These are phyloP conservation scores for Quercus mongolica DNA, from an alignment of 306 rosid genomes.

Conservation along the genomic window DNA sequence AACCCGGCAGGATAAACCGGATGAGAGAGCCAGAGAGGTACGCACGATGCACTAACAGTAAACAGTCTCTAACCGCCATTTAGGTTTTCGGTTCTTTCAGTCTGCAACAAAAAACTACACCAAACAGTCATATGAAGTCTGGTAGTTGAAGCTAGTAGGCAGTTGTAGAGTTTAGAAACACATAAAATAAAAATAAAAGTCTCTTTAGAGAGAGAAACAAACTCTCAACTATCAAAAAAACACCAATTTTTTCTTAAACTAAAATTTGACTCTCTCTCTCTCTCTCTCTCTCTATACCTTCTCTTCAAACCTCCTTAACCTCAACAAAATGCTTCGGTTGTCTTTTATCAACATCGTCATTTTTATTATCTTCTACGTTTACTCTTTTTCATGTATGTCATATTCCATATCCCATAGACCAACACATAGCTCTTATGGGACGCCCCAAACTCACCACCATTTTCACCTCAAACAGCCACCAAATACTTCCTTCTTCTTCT, in stretches of 20 bases:
- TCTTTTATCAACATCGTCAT: neutral
- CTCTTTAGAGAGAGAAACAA: neutral
- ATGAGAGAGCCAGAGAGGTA: neutral
- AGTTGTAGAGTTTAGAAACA: neutral
- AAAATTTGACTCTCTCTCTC: neutral
- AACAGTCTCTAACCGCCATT: neutral
- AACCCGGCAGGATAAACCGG: neutral
- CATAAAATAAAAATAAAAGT: neutral
- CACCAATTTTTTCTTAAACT: neutral
- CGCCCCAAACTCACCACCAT: slow-evolving; percentile 36
- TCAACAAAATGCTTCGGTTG: neutral
- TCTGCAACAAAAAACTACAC: neutral
- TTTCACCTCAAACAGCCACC: slow-evolving; percentile 20
- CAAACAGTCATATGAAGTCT: slow-evolving; percentile 41
- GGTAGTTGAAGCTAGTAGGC: slow-evolving; percentile 33
- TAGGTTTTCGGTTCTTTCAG: neutral
- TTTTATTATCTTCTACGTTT: neutral
- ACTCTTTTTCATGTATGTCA: neutral
- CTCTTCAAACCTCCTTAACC: slow-evolving; percentile 32
- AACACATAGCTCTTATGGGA: slow-evolving; percentile 32
- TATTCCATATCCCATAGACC: neutral
- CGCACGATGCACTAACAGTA: neutral
- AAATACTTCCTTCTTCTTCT: slow-evolving; percentile 38
- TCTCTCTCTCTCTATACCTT: slow-evolving; percentile 29
- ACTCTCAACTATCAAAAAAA: neutral